These are phyloP conservation scores for Amanita thiersii DNA, from an alignment of 768 basidiomycete species.

Conservation along the genomic window DNA sequence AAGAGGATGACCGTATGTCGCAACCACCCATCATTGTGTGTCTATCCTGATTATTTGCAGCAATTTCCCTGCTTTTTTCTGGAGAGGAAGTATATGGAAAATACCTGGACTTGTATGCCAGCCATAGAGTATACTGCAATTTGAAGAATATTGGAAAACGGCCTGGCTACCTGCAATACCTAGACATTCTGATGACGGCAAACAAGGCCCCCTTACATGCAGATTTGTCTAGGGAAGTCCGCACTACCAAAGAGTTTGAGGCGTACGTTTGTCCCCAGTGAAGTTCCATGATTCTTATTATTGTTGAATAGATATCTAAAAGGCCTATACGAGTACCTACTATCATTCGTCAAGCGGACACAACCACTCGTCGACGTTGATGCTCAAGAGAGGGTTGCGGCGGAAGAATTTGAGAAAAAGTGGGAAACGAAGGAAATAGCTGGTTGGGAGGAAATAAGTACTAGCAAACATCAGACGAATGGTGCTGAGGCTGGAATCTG, in stretches of 20 bases:
- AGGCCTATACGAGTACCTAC: slow-evolving; percentile 72
- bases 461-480: slow-evolving; percentile 33
- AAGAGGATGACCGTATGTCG: slow-evolving; percentile 81
- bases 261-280: slow-evolving; percentile 36
- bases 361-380: slow-evolving; percentile 78
- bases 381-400: slow-evolving; percentile 52
- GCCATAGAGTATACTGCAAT: slow-evolving; percentile 86
- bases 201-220: slow-evolving; percentile 53
- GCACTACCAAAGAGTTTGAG: slow-evolving; percentile 72
- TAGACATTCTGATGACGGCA: slow-evolving; percentile 73
- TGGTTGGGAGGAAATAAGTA: slow-evolving; percentile 63
- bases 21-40: slow-evolving; percentile 6
- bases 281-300: slow-evolving; percentile 6
- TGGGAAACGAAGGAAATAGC: slow-evolving; percentile 76
- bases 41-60: slow-evolving; percentile 26
- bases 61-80: slow-evolving; percentile 81
- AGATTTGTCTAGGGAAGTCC: slow-evolving; percentile 62
- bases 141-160: slow-evolving; percentile 79
- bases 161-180: slow-evolving; percentile 86
- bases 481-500: slow-evolving; percentile 65
- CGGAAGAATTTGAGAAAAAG: slow-evolving; percentile 61
- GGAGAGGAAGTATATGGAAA: slow-evolving; percentile 95
- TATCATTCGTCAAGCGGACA: slow-evolving; percentile 80
- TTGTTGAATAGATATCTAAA: slow-evolving; percentile 62
- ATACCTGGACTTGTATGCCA: slow-evolving; percentile 87